Percentiles rank a stretch among this genome's conserved stretches.
Conservation (phyloP, 768 basidiomycete genomes). For the Calocybe gangraenosa region DNA sequence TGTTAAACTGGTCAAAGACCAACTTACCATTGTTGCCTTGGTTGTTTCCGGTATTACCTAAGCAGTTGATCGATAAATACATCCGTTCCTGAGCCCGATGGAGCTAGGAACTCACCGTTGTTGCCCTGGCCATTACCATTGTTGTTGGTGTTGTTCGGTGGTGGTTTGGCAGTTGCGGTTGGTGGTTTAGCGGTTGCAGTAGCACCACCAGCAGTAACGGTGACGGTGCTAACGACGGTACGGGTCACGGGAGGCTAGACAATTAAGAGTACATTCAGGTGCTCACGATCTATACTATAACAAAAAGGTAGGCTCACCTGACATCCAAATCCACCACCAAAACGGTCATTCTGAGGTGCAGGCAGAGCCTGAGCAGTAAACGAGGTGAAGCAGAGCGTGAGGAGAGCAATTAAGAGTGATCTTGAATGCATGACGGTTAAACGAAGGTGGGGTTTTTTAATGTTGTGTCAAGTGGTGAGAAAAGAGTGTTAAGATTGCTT, state of each 20-base stretch:
- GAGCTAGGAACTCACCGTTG: conserved; percentile 1
- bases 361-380: conserved; percentile 29
- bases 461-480: too few relatives aligned
- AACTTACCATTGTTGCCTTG: conserved; percentile 8
- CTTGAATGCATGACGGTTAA: conserved; percentile 37
- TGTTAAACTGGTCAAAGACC: background rate
- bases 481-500: conserved; percentile 27
- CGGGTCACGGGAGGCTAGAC: conserved; percentile 14
- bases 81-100: background rate
- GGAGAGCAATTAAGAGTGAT: conserved; percentile 33
- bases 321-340: conserved; percentile 11
- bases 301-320: too few relatives aligned
- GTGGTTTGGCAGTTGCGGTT: conserved; percentile 8
- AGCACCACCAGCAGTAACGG: conserved; percentile 28
- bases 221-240: conserved; percentile 29
- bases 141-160: conserved; percentile 7
- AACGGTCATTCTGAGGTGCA: conserved; percentile 13
- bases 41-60: conserved; percentile 11
- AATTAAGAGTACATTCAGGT: conserved; percentile 7
- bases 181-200: conserved; percentile 16
- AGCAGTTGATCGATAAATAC: background rate
- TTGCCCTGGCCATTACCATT: conserved; percentile 5
- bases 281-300: background rate
- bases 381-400: conserved; percentile 33
- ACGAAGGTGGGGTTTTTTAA: conserved; percentile 16